Conservation (phyloP, 2,329 filamentous ascomycete genomes). For the Tolypocladium ovalisporum region DNA sequence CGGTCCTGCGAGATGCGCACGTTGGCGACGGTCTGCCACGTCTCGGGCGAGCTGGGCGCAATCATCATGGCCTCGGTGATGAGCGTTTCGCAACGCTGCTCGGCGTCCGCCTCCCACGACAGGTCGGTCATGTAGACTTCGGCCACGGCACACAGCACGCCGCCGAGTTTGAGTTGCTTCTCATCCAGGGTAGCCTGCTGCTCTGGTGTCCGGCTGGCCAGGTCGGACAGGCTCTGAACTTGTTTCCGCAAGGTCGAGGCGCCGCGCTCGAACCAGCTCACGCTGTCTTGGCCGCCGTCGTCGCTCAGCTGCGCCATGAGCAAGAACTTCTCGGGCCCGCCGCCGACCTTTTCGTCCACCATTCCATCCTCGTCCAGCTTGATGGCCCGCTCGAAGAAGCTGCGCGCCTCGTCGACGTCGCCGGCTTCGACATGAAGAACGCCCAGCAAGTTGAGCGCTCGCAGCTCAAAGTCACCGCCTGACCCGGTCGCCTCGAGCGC, state of each 20-base stretch:
- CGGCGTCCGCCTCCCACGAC: conserved; percentile 85
- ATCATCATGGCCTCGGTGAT: conserved; percentile 85
- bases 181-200: conserved; percentile 41
- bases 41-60: conserved; percentile 70
- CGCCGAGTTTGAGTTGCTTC: conserved; percentile 72
- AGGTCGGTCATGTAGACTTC: conserved; percentile 99
- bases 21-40: conserved; percentile 91
- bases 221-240: conserved; percentile 52
- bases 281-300: conserved; percentile 54
- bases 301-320: conserved; percentile 86
- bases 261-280: conserved; percentile 59
- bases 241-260: conserved; percentile 61
- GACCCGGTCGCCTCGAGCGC: conserved; percentile 32
- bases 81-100: conserved; percentile 74
- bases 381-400: conserved; percentile 63
- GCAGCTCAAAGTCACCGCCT: conserved; percentile 42
- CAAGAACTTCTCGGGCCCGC: conserved; percentile 86
- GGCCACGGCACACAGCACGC: conserved; percentile 84
- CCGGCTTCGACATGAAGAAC: conserved; percentile 77
- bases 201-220: conserved; percentile 24
- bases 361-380: conserved; percentile 66
- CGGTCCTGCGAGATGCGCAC: conserved; percentile 83
- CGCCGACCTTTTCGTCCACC: conserved; percentile 59
- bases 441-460: conserved; percentile 65
- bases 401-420: conserved; percentile 63